Conservation (phyloP, 768 basidiomycete genomes). For the Calocybe gangraenosa region DNA sequence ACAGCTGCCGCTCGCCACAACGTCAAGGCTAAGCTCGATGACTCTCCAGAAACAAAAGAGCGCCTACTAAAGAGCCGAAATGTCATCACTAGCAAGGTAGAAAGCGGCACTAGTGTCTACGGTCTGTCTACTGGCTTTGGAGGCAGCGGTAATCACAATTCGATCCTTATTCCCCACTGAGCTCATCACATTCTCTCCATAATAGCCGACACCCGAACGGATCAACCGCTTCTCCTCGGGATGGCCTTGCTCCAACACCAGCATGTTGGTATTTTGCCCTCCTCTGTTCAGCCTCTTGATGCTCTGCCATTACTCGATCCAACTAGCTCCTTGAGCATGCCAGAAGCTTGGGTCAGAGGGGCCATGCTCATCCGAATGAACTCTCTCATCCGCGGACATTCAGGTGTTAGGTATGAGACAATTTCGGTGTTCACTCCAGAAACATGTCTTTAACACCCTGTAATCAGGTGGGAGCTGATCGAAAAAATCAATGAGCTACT, state of each 20-base stretch:
- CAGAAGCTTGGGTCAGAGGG: slow-evolving; percentile 82
- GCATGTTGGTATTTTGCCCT: slow-evolving; percentile 63
- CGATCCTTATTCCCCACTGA: background rate
- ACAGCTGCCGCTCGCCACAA: slow-evolving; percentile 46
- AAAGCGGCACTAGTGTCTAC: slow-evolving; percentile 66
- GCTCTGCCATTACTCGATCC: slow-evolving; percentile 68
- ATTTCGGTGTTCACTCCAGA: background rate
- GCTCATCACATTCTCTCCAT: background rate
- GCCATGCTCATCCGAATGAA: slow-evolving; percentile 80
- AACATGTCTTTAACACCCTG: background rate
- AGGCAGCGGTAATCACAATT: slow-evolving; percentile 51
- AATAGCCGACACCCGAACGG: slow-evolving; percentile 70
- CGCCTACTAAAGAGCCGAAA: slow-evolving; percentile 60
- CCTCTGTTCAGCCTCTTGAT: slow-evolving; percentile 39
- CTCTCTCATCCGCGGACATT: slow-evolving; percentile 77
- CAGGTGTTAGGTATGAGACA: slow-evolving; percentile 55
- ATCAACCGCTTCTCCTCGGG: slow-evolving; percentile 57
- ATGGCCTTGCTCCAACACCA: slow-evolving; percentile 72
- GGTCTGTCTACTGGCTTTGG: slow-evolving; percentile 81
- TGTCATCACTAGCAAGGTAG: slow-evolving; percentile 68
- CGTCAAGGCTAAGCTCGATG: slow-evolving; percentile 28
- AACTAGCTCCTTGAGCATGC: slow-evolving; percentile 66
- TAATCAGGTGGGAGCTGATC: slow-evolving; percentile 59
- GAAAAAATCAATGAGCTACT: slow-evolving; percentile 66
- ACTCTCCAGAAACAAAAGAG: slow-evolving; percentile 25